These are phyloP conservation scores for Yamadazyma triangularis DNA, from an alignment of 1,139 yeast species.

Conservation along the genomic window DNA sequence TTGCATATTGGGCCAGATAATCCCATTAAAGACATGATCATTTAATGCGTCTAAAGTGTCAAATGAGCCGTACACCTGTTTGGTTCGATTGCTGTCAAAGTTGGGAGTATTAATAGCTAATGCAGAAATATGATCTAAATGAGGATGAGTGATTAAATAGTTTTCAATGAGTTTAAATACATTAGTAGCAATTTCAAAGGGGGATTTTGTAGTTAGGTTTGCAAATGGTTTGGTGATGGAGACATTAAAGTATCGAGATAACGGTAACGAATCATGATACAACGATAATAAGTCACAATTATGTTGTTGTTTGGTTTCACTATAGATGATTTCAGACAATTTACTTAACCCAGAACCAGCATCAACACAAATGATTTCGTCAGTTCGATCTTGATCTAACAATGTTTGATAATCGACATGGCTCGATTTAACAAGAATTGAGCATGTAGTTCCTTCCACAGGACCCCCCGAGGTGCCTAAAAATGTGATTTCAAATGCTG, in stretches of 20 bases:
- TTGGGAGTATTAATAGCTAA: slow-evolving; percentile 70
- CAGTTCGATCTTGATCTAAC: slow-evolving; percentile 19
- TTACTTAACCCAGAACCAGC: slow-evolving; percentile 73
- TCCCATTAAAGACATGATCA: slow-evolving; percentile 63
- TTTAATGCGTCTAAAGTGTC: slow-evolving; percentile 52
- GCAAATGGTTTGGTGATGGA: slow-evolving; percentile 26
- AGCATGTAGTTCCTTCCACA: slow-evolving; percentile 60
- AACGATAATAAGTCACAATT: slow-evolving; percentile 15
- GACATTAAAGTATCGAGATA: slow-evolving; percentile 17
- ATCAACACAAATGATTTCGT: slow-evolving; percentile 59
- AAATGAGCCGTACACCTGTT: slow-evolving; percentile 49
- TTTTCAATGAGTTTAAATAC: slow-evolving; percentile 35
- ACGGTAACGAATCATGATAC: slow-evolving; percentile 22
- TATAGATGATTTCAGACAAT: slow-evolving; percentile 47
- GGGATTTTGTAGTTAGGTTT: slow-evolving; percentile 11
- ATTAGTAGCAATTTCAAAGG: slow-evolving; percentile 18
- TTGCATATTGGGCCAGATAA: slow-evolving; percentile 75
- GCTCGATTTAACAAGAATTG: slow-evolving; percentile 60
- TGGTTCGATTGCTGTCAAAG: slow-evolving; percentile 25
- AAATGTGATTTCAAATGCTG: slow-evolving; percentile 44
- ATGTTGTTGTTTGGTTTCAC: slow-evolving; percentile 14
- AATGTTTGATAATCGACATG: slow-evolving; percentile 33
- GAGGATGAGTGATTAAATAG: slow-evolving; percentile 75
- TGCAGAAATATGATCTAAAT: slow-evolving; percentile 74
- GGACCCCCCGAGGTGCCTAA: slow-evolving; percentile 83